These are phyloP conservation scores for Cutaneotrichosporon spelunceum DNA, from an alignment of 1,284 basidiomycete genomes.

Conservation along the genomic window DNA sequence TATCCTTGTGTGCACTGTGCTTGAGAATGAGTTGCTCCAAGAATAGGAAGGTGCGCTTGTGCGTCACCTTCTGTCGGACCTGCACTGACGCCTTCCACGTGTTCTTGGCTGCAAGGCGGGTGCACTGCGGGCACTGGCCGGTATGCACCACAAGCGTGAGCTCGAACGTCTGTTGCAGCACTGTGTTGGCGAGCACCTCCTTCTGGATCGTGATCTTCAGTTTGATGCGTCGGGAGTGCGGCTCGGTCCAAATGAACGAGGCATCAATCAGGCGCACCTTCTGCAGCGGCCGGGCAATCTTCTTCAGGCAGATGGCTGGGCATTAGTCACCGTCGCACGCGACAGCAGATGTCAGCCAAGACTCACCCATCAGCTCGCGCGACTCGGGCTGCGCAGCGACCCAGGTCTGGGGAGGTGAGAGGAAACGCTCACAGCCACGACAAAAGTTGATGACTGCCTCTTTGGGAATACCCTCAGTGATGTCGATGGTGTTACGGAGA, in stretches of 20 bases:
- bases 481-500: slow-evolving; percentile 68
- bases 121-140: slow-evolving; percentile 92
- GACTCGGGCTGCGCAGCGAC: slow-evolving; percentile 83
- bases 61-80: slow-evolving; percentile 94
- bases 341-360: background rate
- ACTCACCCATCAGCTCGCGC: slow-evolving; percentile 71
- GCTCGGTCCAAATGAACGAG: slow-evolving; percentile 99
- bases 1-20: slow-evolving; percentile 95
- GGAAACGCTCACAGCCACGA: slow-evolving; percentile 92
- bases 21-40: slow-evolving; percentile 97
- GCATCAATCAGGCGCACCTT: slow-evolving; percentile 96
- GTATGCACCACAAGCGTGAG: slow-evolving; percentile 94
- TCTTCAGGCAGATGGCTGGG: slow-evolving; percentile 77
- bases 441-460: slow-evolving; percentile 94
- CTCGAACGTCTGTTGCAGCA: slow-evolving; percentile 96
- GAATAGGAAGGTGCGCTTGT: slow-evolving; percentile 97
- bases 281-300: slow-evolving; percentile 80
- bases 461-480: slow-evolving; percentile 97
- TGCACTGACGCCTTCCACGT: slow-evolving; percentile 98
- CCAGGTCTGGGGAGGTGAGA: slow-evolving; percentile 89
- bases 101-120: slow-evolving; percentile 93
- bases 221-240: slow-evolving; percentile 88
- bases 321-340: background rate
- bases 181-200: slow-evolving; percentile 92
- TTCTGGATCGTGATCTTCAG: slow-evolving; percentile 98